Percentiles rank a stretch among this genome's conserved stretches.
These are phyloP conservation scores for Chamaenerion angustifolium DNA, from an alignment of 345 rosid species.

Conservation along the genomic window DNA sequence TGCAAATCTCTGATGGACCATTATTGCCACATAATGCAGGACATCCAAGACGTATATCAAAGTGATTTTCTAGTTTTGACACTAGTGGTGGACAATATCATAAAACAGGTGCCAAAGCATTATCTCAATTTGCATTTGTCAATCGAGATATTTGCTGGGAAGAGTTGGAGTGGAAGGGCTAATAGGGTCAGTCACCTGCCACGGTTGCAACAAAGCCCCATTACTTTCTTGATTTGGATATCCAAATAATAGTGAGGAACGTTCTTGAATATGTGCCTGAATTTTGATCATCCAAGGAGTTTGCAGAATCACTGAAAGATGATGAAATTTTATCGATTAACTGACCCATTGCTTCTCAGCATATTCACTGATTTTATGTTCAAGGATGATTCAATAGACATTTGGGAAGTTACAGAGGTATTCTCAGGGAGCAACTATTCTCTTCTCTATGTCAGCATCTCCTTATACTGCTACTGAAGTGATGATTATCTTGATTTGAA, in stretches of 20 bases:
- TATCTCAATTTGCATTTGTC: no score
- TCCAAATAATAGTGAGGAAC: constrained; percentile 57
- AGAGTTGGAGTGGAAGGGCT: no score
- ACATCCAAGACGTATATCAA: constrained; percentile 31
- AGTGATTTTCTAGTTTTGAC: constrained; percentile 75
- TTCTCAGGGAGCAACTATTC: constrained; percentile 53
- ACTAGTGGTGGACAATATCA: no score
- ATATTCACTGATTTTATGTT: constrained; percentile 52
- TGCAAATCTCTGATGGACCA: neutral
- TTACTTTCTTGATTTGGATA: constrained; percentile 84
- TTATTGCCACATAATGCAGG: constrained; percentile 29
- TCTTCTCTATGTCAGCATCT: constrained; percentile 53
- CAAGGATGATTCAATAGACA: constrained; percentile 43
- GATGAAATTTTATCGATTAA: constrained; percentile 62
- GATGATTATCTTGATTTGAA: no score
- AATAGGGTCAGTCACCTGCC: constrained; percentile 96
- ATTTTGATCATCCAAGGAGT: constrained; percentile 79
- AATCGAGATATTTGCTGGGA: no score
- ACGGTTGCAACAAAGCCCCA: constrained; percentile 91
- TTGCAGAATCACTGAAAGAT: constrained; percentile 63
- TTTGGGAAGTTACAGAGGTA: constrained; percentile 67
- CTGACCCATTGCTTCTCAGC: constrained; percentile 46
- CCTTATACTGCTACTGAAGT: constrained; percentile 47
- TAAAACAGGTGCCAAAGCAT: no score
- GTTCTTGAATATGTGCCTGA: constrained; percentile 71